Evolutionary conservation across 306 rosid genomes (phyloP), one percentile per base, ranked within the genome.

Genomic region (Crataegus laevigata): DNA sequence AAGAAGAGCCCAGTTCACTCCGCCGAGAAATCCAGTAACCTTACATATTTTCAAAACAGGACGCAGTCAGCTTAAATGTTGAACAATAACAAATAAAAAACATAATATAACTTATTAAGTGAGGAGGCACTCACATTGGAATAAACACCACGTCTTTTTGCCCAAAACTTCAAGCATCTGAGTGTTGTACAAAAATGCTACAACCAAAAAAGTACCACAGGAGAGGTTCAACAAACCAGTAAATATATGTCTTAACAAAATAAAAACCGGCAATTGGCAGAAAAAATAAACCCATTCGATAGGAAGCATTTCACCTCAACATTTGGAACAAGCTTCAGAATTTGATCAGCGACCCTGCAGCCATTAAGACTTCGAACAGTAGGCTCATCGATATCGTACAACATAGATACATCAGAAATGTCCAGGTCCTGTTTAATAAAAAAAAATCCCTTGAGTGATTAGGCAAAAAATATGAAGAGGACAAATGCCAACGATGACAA

Each of bases 21-120:
- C 98, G 18, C 98, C 98, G 77, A 93, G 98, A 86, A 91, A 93
- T 65, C 98, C 98, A 51, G 97, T 91, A 66, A 93, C 96, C 98
- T 93, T 59, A 73, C 58, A 66, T 60, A 17, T 63, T 29, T 25
- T 63, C 50, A 12, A 50, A 42, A 36, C 8, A 40, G 40, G 22
- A 47, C 7, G 1, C 19, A 45, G 40, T 40, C 3, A 10, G 24
- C 5, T 2, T 13, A 29, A 26, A 52, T 5, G 19, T 43, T 29
- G 4, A 58, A 29, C 30, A 3, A 42, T 25, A 13, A 45, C 14
- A 45, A 45, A 45, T 13, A 14, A 14, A 45, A 47, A 47, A 15
- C 34, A n/a, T 13, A 9, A 50, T 21, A 22, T 26, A 22, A 42
- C 26, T 8, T 40, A 34, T 22, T 2, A 5, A 71, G 66, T 30